These are phyloP conservation scores for Naganishia vaughanmartiniae DNA, from an alignment of 768 basidiomycete species.

Conservation along the genomic window DNA sequence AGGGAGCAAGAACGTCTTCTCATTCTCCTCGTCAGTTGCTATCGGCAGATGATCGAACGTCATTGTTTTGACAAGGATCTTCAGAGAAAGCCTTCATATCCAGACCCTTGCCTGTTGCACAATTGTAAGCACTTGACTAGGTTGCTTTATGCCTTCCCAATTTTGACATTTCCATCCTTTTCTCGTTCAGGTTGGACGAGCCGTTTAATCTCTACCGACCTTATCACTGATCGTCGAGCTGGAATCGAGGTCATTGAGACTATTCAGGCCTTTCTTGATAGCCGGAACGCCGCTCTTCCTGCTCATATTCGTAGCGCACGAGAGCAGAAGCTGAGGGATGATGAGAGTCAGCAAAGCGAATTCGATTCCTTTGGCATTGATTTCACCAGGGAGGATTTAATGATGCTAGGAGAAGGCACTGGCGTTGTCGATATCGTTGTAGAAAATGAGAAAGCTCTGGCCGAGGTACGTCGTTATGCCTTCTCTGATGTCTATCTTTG, in stretches of 20 bases:
- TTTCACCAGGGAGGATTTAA: constrained; percentile 62
- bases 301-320: constrained; percentile 46
- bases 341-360: constrained; percentile 69
- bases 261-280: constrained; percentile 64
- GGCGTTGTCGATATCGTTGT: constrained; percentile 45
- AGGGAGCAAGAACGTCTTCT: constrained; percentile 53
- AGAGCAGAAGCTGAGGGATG: constrained; percentile 54
- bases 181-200: constrained; percentile 61
- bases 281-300: constrained; percentile 59
- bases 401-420: constrained; percentile 59
- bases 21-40: constrained; percentile 62
- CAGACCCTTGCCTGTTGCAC: constrained; percentile 61
- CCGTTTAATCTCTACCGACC: constrained; percentile 56
- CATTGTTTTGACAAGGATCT: constrained; percentile 45
- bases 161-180: background rate
- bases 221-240: constrained; percentile 57
- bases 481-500: background rate
- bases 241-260: constrained; percentile 62
- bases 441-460: constrained; percentile 58
- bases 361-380: constrained; percentile 66
- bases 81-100: constrained; percentile 56
- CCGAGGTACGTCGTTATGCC: constrained; percentile 55
- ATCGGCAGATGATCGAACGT: constrained; percentile 60
- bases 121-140: background rate
- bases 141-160: background rate